phyloP scores from a whole-genome alignment of 2,329 filamentous ascomycete species.

The Xylariaceae sp. region DNA sequence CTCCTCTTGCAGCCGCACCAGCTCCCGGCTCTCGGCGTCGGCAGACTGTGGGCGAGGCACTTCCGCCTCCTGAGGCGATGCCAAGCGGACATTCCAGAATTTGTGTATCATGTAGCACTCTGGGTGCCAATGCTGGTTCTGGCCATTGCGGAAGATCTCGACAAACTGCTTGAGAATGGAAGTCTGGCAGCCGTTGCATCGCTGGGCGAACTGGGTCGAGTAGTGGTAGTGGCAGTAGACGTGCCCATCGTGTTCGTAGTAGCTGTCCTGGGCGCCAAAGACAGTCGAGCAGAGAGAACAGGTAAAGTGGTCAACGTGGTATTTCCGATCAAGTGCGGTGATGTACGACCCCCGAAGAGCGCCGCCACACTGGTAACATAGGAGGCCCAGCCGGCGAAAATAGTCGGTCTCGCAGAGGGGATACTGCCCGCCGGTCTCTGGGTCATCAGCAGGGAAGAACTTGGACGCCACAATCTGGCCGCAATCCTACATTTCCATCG shows the following conservation, averaged over 20 bases:
- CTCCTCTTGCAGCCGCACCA: constrained; percentile 80
- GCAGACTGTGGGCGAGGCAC: constrained; percentile 33
- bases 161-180: constrained; percentile 98
- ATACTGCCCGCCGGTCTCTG: constrained; percentile 78
- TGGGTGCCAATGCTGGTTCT: constrained; percentile 98
- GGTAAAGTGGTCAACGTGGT: constrained; percentile 98
- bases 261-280: constrained; percentile 97
- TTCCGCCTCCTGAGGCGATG: constrained; percentile 47
- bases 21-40: constrained; percentile 58
- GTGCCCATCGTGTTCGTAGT: constrained; percentile 94
- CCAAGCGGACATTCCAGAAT: constrained; percentile 95
- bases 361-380: constrained; percentile 87
- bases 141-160: constrained; percentile 94
- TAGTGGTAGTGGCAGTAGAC: constrained; percentile 99
- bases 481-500: constrained; percentile 61
- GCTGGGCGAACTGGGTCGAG: constrained; percentile 91
- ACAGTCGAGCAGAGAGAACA: constrained; percentile 94
- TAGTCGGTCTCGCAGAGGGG: constrained; percentile 98
- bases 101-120: constrained; percentile 99
- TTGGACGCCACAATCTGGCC: constrained; percentile 96
- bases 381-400: constrained; percentile 81
- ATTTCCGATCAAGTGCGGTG: constrained; percentile 93
- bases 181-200: constrained; percentile 93
- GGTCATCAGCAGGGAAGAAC: constrained; percentile 94
- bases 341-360: constrained; percentile 96